Percentiles rank a stretch among this genome's conserved stretches.
Evolutionary conservation across 306 rosid genomes (phyloP).

Genomic region (Dalbergia cultrata): DNA sequence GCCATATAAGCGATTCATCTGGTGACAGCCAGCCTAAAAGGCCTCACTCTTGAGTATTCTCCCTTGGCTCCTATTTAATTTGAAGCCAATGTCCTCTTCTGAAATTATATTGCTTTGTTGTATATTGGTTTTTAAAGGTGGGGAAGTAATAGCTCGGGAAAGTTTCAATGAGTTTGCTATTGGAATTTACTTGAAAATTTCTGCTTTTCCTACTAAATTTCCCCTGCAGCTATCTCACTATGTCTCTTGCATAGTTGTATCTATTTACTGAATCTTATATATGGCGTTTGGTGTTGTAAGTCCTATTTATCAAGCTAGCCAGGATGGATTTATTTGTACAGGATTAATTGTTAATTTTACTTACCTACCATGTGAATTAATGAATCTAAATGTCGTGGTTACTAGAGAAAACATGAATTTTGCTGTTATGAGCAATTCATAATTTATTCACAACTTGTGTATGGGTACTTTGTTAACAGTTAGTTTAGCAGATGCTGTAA

Average conservation of each 20-base stretch:
- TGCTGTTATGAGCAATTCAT: not conserved
- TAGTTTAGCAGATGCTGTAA: not conserved
- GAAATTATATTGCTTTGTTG: conserved; percentile 14
- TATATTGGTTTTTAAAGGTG: conserved; percentile 1
- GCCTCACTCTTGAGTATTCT: not conserved
- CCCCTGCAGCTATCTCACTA: not conserved
- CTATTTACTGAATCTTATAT: conserved; percentile 15
- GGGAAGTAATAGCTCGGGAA: not conserved
- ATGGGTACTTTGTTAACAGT: not conserved
- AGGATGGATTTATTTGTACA: not conserved
- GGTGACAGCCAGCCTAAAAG: not conserved
- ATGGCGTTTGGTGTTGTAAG: conserved; percentile 2
- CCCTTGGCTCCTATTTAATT: not conserved
- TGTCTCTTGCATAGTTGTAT: not conserved
- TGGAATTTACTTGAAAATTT: not conserved
- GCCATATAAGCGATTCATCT: not conserved
- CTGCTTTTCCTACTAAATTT: not conserved
- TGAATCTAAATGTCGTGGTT: not conserved
- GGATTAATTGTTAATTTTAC: not conserved
- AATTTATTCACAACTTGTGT: not conserved
- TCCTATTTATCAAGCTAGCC: not conserved
- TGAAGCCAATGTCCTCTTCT: conserved; percentile 21
- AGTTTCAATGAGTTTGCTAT: not conserved
- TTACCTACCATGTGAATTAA: not conserved
- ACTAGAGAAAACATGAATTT: conserved; percentile 4